Evolutionary conservation across 2,329 filamentous ascomycete species (phyloP).

Genomic region (Scedosporium aurantiacum): DNA sequence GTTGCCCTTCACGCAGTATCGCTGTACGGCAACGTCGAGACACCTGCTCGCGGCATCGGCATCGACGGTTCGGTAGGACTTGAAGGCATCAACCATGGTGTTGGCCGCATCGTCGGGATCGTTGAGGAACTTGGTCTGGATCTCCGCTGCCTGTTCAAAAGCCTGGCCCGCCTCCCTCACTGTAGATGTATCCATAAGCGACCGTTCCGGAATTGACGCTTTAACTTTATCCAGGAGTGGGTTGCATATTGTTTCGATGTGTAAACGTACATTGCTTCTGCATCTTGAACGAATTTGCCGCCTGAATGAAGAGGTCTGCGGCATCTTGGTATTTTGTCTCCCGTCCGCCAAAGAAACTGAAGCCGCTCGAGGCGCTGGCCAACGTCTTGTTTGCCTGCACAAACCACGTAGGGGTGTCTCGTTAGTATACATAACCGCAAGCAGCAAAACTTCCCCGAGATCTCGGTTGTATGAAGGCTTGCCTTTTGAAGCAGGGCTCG

Average conservation of each 20-base stretch:
- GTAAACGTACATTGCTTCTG: conserved; percentile 61
- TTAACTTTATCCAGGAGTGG: not conserved
- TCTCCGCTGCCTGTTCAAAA: conserved; percentile 74
- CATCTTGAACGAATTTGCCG: conserved; percentile 84
- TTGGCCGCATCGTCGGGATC: conserved; percentile 91
- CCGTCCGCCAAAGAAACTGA: conserved; percentile 78
- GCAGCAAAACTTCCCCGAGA: not conserved
- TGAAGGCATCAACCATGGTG: conserved; percentile 81
- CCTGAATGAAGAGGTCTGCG: conserved; percentile 76
- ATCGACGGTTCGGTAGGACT: conserved; percentile 79
- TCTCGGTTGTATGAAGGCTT: conserved; percentile 10
- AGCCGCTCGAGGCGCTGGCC: conserved; percentile 63
- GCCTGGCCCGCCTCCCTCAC: conserved; percentile 77
- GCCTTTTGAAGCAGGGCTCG: conserved; percentile 72
- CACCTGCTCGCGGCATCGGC: conserved; percentile 75
- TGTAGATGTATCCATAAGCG: conserved; percentile 21
- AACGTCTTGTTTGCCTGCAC: conserved; percentile 76
- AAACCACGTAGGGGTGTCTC: not conserved
- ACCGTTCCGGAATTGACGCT: not conserved
- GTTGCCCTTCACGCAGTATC: conserved; percentile 84
- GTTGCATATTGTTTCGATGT: no score
- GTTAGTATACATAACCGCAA: not conserved
- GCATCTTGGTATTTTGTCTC: conserved; percentile 86
- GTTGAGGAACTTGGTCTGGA: conserved; percentile 72
- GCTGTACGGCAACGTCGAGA: conserved; percentile 66